Conservation (phyloP, 2,329 filamentous ascomycete genomes). For the Atkinsonella hypoxylon region DNA sequence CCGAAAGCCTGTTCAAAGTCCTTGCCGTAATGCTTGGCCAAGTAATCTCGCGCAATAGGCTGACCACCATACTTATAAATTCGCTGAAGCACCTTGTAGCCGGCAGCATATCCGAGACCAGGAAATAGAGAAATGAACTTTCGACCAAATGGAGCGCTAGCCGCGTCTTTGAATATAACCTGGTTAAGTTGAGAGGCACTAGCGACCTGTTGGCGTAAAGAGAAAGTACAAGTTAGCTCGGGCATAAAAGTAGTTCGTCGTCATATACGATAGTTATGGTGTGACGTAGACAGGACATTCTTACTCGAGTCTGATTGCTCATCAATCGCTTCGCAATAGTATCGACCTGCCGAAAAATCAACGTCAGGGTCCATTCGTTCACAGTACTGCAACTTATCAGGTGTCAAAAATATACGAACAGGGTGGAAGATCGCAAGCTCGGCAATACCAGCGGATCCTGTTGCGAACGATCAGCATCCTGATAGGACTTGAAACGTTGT, state of each 20-base stretch:
- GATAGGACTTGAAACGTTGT: neutral
- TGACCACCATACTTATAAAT: slow-evolving; percentile 99
- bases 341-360: slow-evolving; percentile 54
- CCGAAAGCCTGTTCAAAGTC: slow-evolving; percentile 85
- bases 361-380: neutral
- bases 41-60: slow-evolving; percentile 85
- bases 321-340: slow-evolving; percentile 98
- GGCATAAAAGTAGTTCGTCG: slow-evolving; percentile 8
- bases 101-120: slow-evolving; percentile 90
- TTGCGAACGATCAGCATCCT: slow-evolving; percentile 11
- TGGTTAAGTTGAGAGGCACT: slow-evolving; percentile 56
- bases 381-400: neutral
- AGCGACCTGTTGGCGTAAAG: slow-evolving; percentile 16
- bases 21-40: slow-evolving; percentile 65
- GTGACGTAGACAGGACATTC: slow-evolving; percentile 23
- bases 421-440: slow-evolving; percentile 90
- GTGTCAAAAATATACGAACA: slow-evolving; percentile 34
- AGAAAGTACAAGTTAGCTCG: slow-evolving; percentile 5
- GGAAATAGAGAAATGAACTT: slow-evolving; percentile 97
- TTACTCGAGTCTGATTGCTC: slow-evolving; percentile 70
- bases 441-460: slow-evolving; percentile 85
- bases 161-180: slow-evolving; percentile 90
- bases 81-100: slow-evolving; percentile 94
- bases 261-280: neutral
- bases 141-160: slow-evolving; percentile 51